A percentile compares a stretch with the other conserved stretches of the same genome.
Evolutionary conservation across 345 rosid species (phyloP).

Genomic region (Citrus sp.): DNA sequence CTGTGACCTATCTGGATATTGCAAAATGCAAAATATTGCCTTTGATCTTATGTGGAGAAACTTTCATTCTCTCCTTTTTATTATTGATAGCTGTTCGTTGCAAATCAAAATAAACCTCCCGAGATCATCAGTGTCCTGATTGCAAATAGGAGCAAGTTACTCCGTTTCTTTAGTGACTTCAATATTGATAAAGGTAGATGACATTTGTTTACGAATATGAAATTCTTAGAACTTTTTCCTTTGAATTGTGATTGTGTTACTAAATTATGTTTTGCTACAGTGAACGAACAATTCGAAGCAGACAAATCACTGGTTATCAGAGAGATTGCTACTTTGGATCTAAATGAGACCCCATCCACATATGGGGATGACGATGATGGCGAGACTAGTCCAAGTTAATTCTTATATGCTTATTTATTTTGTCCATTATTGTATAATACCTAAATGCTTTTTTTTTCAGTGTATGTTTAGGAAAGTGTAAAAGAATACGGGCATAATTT

Average conservation of each 20-base stretch:
- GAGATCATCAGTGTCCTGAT: conserved; percentile 39
- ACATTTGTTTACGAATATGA: background rate
- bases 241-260: background rate
- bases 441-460: background rate
- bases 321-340: conserved; percentile 9
- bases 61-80: background rate
- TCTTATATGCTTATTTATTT: background rate
- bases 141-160: conserved; percentile 49
- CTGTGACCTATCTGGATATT: background rate
- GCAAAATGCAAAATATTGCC: background rate
- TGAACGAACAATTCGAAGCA: conserved; percentile 12
- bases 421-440: background rate
- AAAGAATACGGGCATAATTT: background rate
- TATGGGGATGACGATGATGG: background rate
- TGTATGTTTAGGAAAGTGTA: background rate
- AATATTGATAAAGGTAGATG: conserved; percentile 45
- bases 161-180: conserved; percentile 43
- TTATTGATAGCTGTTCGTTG: conserved; percentile 41
- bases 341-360: background rate
- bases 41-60: background rate
- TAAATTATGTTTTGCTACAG: background rate
- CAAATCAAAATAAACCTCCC: conserved; percentile 51
- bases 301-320: conserved; percentile 4
- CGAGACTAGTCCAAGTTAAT: background rate
- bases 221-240: background rate